Evolutionary conservation across 129 eudicot genomes (phyloP).

Genomic region (Escallonia herrerae): DNA sequence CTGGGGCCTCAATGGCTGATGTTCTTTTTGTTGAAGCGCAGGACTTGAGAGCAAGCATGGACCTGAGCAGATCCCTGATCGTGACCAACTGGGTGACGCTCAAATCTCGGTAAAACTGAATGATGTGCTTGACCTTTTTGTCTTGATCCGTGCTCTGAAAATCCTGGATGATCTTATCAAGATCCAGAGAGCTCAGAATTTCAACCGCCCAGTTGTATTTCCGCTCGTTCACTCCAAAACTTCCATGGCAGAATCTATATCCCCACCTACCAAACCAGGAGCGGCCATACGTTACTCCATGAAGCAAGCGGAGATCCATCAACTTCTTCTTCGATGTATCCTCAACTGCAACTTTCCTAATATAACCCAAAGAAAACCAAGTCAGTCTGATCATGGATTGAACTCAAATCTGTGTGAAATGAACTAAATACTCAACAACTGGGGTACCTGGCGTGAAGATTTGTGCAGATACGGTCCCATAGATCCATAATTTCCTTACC

Average conservation of each 20-base stretch:
- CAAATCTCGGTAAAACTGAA: conserved; percentile 37
- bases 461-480: conserved; percentile 87
- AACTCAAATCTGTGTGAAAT: neutral
- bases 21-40: conserved; percentile 12
- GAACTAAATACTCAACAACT: neutral
- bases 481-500: conserved; percentile 92
- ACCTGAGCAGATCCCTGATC: conserved; percentile 56
- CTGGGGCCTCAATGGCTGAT: neutral
- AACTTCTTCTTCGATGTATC: conserved; percentile 58
- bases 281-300: conserved; percentile 63
- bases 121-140: conserved; percentile 29
- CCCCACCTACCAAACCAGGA: conserved; percentile 87
- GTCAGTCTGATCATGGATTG: neutral
- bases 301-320: conserved; percentile 77
- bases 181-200: conserved; percentile 36
- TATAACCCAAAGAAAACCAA: conserved; percentile 1
- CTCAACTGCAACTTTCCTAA: conserved; percentile 65
- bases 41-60: conserved; percentile 59
- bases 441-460: conserved; percentile 58
- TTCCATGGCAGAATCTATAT: conserved; percentile 53
- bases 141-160: conserved; percentile 6
- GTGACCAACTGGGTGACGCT: conserved; percentile 49
- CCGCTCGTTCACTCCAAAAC: conserved; percentile 52
- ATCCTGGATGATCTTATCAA: conserved; percentile 30
- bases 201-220: conserved; percentile 48